Evolutionary conservation across 768 basidiomycete species (phyloP).

Genomic region (Lactarius quietus): DNA sequence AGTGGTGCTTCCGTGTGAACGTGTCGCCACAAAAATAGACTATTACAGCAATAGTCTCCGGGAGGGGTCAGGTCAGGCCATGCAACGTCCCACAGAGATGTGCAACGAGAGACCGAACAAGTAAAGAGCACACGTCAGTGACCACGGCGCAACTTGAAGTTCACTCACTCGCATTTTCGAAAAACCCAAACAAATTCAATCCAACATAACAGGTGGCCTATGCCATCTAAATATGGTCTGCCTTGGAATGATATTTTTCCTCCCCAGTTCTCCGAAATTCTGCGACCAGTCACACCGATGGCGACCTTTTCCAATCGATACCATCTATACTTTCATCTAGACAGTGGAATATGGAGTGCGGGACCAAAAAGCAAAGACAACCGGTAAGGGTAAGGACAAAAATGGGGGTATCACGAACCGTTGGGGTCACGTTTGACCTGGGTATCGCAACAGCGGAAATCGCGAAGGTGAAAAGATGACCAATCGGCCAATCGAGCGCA

Average conservation of each 20-base stretch:
- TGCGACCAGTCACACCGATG: not conserved
- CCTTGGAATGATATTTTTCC: not conserved
- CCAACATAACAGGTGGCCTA: not conserved
- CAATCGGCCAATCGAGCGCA: not conserved
- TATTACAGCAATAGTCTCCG: too few relatives aligned
- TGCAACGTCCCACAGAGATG: too few relatives aligned
- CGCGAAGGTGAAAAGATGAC: not conserved
- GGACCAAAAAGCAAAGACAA: too few relatives aligned
- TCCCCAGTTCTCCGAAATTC: not conserved
- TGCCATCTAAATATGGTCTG: not conserved
- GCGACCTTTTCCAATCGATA: not conserved
- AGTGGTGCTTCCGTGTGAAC: too few relatives aligned
- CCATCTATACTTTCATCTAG: not conserved
- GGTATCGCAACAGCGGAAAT: not conserved
- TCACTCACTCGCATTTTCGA: not conserved
- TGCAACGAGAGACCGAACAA: too few relatives aligned
- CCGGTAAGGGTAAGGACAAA: too few relatives aligned
- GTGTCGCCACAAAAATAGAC: too few relatives aligned
- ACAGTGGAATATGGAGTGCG: not conserved
- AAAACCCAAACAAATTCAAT: not conserved
- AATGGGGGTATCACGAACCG: not conserved
- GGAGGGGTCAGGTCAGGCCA: too few relatives aligned
- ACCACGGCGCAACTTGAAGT: too few relatives aligned
- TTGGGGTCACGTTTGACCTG: not conserved
- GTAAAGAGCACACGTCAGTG: too few relatives aligned